A percentile compares a stretch with the other conserved stretches of the same genome.
phyloP scores from a whole-genome alignment of 1,284 basidiomycete genomes.

The Apiotrichum veenhuisii region DNA sequence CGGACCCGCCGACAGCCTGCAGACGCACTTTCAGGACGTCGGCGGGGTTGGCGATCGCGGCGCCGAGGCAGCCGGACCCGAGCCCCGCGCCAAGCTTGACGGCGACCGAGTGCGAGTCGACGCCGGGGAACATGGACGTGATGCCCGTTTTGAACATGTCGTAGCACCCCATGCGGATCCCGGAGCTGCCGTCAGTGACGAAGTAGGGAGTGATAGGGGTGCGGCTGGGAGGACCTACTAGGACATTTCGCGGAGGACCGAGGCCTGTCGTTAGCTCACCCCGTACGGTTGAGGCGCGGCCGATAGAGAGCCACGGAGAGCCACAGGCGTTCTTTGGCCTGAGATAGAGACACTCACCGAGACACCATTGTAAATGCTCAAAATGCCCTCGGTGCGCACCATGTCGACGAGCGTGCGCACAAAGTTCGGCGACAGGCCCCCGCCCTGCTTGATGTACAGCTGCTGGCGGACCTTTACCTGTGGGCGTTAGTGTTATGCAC shows the following conservation, averaged over 20 bases:
- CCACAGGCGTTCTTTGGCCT: too few relatives aligned
- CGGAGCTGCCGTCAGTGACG: slow-evolving; percentile 10
- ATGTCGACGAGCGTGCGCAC: slow-evolving; percentile 11
- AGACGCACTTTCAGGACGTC: slow-evolving; percentile 22
- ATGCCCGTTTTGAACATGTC: slow-evolving; percentile 18
- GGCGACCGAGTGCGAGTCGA: slow-evolving; percentile 14
- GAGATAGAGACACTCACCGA: neutral
- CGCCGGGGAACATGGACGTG: slow-evolving; percentile 1
- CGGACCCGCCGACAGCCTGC: slow-evolving; percentile 15
- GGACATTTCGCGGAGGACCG: slow-evolving; percentile 16
- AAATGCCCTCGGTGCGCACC: slow-evolving; percentile 14
- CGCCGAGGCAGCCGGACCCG: slow-evolving; percentile 12
- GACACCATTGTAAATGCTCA: slow-evolving; percentile 17
- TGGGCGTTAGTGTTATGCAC: neutral
- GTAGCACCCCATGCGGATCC: slow-evolving; percentile 23
- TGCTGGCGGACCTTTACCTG: slow-evolving; percentile 22
- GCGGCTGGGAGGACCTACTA: slow-evolving; percentile 6
- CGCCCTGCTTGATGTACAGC: slow-evolving; percentile 19
- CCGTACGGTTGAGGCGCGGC: too few relatives aligned
- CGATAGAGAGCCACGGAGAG: too few relatives aligned
- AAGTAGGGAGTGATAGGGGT: neutral
- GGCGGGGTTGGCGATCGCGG: slow-evolving; percentile 20
- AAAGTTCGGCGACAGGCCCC: slow-evolving; percentile 11
- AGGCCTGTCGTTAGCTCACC: slow-evolving; percentile 5
- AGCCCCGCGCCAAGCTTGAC: slow-evolving; percentile 22